Percentiles rank a stretch among this genome's conserved stretches.
Evolutionary conservation across 176 grass and related monocot genomes (phyloP).

Genomic region (Oryza longistaminata): DNA sequence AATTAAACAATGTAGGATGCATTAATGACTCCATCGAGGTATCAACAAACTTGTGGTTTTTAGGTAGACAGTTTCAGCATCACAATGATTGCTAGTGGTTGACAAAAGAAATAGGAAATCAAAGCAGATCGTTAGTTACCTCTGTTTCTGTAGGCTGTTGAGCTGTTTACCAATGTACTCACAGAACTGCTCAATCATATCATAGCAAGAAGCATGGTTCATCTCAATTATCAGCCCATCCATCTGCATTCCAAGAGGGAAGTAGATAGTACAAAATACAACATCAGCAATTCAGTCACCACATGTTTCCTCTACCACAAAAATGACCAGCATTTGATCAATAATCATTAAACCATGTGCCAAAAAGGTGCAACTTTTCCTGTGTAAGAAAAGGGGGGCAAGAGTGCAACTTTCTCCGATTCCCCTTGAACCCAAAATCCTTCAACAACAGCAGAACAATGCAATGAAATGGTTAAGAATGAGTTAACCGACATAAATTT

Average conservation of each 20-base stretch:
- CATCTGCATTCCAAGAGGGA: conserved; percentile 45
- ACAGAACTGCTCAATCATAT: conserved; percentile 77
- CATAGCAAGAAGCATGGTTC: conserved; percentile 70
- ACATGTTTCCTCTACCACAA: neutral
- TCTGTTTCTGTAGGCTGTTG: conserved; percentile 61
- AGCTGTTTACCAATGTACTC: conserved; percentile 70
- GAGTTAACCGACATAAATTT: neutral
- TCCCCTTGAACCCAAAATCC: neutral
- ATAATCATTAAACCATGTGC: neutral
- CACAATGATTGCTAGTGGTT: conserved; percentile 16
- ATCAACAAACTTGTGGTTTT: conserved; percentile 13
- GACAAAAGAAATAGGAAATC: neutral
- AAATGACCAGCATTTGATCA: neutral
- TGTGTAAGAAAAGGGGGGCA: neutral
- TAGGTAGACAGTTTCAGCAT: neutral
- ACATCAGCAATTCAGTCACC: neutral
- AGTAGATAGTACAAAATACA: neutral
- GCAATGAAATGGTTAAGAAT: neutral
- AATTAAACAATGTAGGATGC: neutral
- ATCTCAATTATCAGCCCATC: conserved; percentile 70
- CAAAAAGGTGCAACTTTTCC: neutral
- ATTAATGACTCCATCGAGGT: neutral
- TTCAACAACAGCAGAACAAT: neutral
- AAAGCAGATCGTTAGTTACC: conserved; percentile 39
- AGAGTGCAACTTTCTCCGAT: neutral